These are phyloP conservation scores for Fagopyrum tataricum DNA, from an alignment of 148 eudicot genomes.

Conservation along the genomic window DNA sequence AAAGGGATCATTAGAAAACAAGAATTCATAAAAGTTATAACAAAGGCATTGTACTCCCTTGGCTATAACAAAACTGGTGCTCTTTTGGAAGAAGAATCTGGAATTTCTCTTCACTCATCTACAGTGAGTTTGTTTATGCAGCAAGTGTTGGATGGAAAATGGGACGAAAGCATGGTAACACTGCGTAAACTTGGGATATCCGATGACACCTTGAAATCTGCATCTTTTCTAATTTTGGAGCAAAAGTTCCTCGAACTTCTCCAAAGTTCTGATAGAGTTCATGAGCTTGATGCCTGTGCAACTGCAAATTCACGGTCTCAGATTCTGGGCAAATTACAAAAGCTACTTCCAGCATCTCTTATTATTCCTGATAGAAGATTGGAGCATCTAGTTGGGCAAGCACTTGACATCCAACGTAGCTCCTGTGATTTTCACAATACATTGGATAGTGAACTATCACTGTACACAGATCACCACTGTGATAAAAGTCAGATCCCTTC, in stretches of 20 bases:
- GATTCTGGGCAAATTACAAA: constrained; percentile 55
- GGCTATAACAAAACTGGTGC: constrained; percentile 64
- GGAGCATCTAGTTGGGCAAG: constrained; percentile 73
- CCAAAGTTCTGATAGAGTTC: constrained; percentile 37
- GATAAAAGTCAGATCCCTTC: constrained; percentile 74
- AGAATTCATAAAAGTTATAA: constrained; percentile 61
- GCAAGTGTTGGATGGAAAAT: constrained; percentile 61
- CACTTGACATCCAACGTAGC: constrained; percentile 57
- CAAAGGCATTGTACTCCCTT: constrained; percentile 69
- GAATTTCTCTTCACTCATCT: constrained; percentile 53
- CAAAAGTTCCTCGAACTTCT: constrained; percentile 76
- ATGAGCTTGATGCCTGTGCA: constrained; percentile 45
- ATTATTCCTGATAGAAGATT: constrained; percentile 62
- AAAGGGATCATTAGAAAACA: constrained; percentile 52
- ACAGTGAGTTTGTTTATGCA: constrained; percentile 47
- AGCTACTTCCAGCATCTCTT: constrained; percentile 59
- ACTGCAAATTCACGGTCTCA: constrained; percentile 32
- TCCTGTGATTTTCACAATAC: constrained; percentile 70
- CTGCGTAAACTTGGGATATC: constrained; percentile 46
- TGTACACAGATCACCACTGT: constrained; percentile 74
- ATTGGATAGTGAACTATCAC: constrained; percentile 51
- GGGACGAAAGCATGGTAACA: constrained; percentile 62
- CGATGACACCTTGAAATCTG: constrained; percentile 48
- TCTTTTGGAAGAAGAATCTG: constrained; percentile 72
- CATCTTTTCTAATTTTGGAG: constrained; percentile 65